Base-by-base conservation (phyloP, 2,329 filamentous ascomycete species). In the Neocucurbitaria cava region DNA sequence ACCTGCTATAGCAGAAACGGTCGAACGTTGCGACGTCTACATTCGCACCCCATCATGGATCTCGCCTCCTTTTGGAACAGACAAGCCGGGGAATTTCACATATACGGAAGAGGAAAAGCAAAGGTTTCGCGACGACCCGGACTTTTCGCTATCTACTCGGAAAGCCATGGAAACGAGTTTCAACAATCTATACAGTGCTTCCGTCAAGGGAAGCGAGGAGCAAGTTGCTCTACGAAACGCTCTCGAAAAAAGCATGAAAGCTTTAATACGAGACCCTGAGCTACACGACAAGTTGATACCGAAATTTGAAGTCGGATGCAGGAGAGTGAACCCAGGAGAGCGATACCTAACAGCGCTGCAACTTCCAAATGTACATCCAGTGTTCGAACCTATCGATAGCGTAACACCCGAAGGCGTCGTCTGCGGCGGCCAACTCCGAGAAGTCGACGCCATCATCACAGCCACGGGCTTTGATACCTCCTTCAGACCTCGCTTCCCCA, bases 381-480 rank as follows among this genome's bases (percentile, higher is more conserved):
- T 35, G 2, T 35, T 45, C 21, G 28, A 45, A 4, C 42, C 42
- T 11, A 45, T 45, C 21, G 26, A 35, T 5, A 21, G n/a, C 5
- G 28, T 45, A 10, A 45, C 42, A 45, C 5, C 8, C 2, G n/a
- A 33, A 21, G 42, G 42, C 15, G 30, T 45, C 13, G 10, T 21
- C 6, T n/a, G 17, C 1, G 28, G 9, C 2, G 28, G 28, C 2
- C 17, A 45, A 11, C 18, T 23, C 6, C 26, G 28, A 6, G 23
- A 24, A 28, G 21, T 38, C 10, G 55, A 58, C 23, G 43, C 52
- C 10, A 54, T 58, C 24, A 49, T 58, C 38, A 39, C 43, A 7
- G 55, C 55, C 3, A 58, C 55, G 5, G 55, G 55, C 1, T 58
- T 54, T 35, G 46, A 56, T 24, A 52, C 49, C 4, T 46, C 48